Conservation (phyloP, 129 eudicot species). For the Centrapalus pauciflorus region DNA sequence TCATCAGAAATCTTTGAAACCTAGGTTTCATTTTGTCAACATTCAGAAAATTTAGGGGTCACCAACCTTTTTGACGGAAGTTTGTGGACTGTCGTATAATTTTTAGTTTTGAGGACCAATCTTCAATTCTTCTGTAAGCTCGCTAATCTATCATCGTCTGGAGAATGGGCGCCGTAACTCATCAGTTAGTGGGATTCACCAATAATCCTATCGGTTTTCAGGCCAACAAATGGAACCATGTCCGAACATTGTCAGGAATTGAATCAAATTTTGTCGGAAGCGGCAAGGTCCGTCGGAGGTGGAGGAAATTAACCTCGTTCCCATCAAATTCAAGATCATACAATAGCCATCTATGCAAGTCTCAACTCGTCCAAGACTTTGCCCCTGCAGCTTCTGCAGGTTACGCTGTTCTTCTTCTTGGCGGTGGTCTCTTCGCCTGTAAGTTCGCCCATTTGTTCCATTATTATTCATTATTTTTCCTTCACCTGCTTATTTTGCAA, state of each 20-base stretch:
- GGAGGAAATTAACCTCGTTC: not conserved
- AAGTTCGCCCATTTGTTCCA: not conserved
- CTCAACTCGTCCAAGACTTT: slow-evolving; percentile 36
- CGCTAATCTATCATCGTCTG: not conserved
- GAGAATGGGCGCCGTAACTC: too few species aligned
- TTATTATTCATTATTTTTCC: not conserved
- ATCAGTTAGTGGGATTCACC: slow-evolving; percentile 13
- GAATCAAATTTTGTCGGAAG: slow-evolving; percentile 9
- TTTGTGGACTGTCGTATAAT: not conserved
- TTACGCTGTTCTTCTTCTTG: slow-evolving; percentile 43
- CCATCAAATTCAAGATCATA: too few species aligned
- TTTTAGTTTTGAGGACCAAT: not conserved
- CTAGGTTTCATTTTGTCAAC: too few species aligned
- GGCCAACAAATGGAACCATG: not conserved
- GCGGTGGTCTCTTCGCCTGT: slow-evolving; percentile 55
- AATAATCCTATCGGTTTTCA: not conserved
- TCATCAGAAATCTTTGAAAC: too few species aligned
- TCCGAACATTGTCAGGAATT: not conserved
- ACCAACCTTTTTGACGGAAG: not conserved
- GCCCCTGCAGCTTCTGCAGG: slow-evolving; percentile 53
- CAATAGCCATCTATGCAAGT: slow-evolving; percentile 33
- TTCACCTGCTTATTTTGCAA: not conserved
- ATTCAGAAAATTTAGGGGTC: not conserved
- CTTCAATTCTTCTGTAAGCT: not conserved
- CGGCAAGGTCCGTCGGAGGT: too few species aligned